A percentile compares a stretch with the other conserved stretches of the same genome.
These are phyloP conservation scores for Peronospora destructor DNA, from an alignment of 352 stramenopile species.

Conservation along the genomic window DNA sequence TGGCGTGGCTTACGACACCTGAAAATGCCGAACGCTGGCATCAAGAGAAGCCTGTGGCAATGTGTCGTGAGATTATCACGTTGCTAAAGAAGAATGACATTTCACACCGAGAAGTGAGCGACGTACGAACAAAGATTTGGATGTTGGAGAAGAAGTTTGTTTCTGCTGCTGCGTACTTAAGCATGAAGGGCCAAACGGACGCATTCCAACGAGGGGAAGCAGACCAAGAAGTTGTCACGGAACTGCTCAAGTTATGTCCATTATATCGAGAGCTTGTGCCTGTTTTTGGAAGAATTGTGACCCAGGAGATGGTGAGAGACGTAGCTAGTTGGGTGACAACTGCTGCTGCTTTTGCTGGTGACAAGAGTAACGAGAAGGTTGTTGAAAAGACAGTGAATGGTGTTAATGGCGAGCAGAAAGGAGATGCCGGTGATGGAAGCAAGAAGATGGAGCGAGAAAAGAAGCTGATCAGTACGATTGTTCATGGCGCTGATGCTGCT, in stretches of 20 bases:
- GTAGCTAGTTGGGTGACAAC: not conserved
- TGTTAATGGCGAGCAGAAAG: too few species aligned
- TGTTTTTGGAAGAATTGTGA: conserved; percentile 6
- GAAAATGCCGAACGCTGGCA: conserved; percentile 33
- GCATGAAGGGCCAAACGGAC: conserved; percentile 13
- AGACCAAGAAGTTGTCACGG: conserved; percentile 6
- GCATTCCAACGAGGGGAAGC: conserved; percentile 19
- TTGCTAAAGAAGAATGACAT: conserved; percentile 17
- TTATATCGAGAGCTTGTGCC: conserved; percentile 28
- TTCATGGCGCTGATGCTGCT: not conserved
- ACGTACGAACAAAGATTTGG: conserved; percentile 17
- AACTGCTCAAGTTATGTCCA: conserved; percentile 22
- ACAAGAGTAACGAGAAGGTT: conserved; percentile 2
- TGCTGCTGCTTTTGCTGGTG: not conserved
- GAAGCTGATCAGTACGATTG: not conserved
- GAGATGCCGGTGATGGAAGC: too few species aligned
- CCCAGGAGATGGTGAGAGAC: not conserved
- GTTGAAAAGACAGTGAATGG: too few species aligned
- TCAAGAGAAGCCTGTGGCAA: conserved; percentile 10
- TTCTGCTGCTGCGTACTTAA: conserved; percentile 14
- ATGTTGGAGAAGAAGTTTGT: conserved; percentile 18
- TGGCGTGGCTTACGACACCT: conserved; percentile 28
- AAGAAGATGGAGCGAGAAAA: not conserved
- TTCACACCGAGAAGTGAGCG: conserved; percentile 5
- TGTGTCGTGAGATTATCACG: conserved; percentile 18